Evolutionary conservation across 2,329 filamentous ascomycete species (phyloP).

Genomic region (Arthrobotrys megalospora): DNA sequence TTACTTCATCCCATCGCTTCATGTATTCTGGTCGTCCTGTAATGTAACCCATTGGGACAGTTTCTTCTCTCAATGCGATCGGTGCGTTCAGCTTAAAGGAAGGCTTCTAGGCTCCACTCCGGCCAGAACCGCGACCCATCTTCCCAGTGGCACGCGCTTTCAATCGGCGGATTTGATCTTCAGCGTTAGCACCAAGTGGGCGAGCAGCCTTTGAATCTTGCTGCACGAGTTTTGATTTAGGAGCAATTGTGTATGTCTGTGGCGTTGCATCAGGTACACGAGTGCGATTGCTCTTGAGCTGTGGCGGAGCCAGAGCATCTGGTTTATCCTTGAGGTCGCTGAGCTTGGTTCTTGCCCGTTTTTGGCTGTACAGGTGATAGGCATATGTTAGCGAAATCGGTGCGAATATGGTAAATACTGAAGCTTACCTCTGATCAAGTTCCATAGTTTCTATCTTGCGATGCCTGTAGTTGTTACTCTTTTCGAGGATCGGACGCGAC

Average conservation of each 20-base stretch:
- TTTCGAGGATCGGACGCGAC: slow-evolving; percentile 93
- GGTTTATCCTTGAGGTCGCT: slow-evolving; percentile 60
- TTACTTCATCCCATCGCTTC: not conserved
- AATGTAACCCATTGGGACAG: not conserved
- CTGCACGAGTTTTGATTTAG: slow-evolving; percentile 57
- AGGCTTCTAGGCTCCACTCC: slow-evolving; percentile 42
- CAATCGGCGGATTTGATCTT: slow-evolving; percentile 64
- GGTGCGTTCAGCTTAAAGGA: slow-evolving; percentile 30
- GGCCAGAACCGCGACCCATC: slow-evolving; percentile 43
- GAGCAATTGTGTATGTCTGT: slow-evolving; percentile 64
- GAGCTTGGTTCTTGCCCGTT: slow-evolving; percentile 46
- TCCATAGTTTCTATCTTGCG: slow-evolving; percentile 74
- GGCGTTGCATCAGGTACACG: slow-evolving; percentile 63
- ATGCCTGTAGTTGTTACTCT: slow-evolving; percentile 95
- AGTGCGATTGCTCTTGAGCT: slow-evolving; percentile 64
- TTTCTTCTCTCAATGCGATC: slow-evolving; percentile 28
- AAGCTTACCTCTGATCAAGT: slow-evolving; percentile 73
- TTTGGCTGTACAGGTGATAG: slow-evolving; percentile 18
- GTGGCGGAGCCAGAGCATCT: slow-evolving; percentile 63
- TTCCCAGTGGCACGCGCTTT: slow-evolving; percentile 62
- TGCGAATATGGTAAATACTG: not conserved
- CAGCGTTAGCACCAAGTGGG: slow-evolving; percentile 63
- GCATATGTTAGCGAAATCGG: not conserved
- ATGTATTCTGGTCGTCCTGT: not conserved
- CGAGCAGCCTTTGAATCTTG: slow-evolving; percentile 60